Conservation (phyloP, 169 alveolate species). For the Plasmodium reichenowi region DNA sequence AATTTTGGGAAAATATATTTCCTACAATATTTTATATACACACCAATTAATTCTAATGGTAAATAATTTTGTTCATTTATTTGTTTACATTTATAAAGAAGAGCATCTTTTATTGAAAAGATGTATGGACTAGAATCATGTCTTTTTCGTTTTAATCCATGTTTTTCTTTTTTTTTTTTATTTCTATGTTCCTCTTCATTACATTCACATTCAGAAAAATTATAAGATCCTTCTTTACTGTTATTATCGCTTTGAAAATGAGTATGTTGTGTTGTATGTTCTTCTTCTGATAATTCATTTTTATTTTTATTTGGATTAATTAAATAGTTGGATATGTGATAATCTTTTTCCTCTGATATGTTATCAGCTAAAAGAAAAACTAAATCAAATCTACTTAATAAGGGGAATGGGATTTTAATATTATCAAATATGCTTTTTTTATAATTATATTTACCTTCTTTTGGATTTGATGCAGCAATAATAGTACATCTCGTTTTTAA, state of each 20-base stretch:
- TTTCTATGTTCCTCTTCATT: background rate
- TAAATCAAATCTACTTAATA: constrained; percentile 88
- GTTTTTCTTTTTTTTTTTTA: background rate
- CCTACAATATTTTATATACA: constrained; percentile 36
- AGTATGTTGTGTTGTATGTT: background rate
- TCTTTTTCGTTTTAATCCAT: background rate
- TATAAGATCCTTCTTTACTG: background rate
- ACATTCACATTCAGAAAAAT: background rate
- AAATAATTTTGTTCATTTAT: constrained; percentile 35
- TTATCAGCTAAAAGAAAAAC: constrained; percentile 77
- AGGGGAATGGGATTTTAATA: constrained; percentile 84
- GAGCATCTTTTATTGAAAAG: constrained; percentile 25
- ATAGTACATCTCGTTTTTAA: constrained; percentile 82
- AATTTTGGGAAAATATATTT: constrained; percentile 37
- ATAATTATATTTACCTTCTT: constrained; percentile 79
- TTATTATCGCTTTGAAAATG: background rate
- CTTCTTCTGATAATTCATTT: background rate
- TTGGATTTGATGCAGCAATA: constrained; percentile 85
- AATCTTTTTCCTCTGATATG: constrained; percentile 61
- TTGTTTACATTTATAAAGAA: constrained; percentile 55
- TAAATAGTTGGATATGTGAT: constrained; percentile 36
- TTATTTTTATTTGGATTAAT: constrained; percentile 14
- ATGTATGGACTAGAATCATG: constrained; percentile 1
- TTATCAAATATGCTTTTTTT: constrained; percentile 77
- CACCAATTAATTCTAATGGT: constrained; percentile 51